Evolutionary conservation across 441 rosid genomes (phyloP).

Genomic region (Hypseocharis bilobata): DNA sequence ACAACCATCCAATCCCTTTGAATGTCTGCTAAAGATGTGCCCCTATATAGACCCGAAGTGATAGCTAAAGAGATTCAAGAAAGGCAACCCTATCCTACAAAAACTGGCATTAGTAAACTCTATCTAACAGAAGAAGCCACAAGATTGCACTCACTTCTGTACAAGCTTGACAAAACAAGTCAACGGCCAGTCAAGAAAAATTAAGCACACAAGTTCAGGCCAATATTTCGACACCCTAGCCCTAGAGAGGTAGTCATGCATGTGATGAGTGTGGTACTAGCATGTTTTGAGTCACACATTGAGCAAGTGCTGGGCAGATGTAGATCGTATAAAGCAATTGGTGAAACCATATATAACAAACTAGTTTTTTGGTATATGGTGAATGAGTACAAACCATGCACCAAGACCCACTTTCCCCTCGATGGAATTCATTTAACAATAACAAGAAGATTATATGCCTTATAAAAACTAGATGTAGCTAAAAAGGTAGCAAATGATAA

Average conservation of each 20-base stretch:
- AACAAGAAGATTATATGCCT: background rate
- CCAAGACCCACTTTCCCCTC: constrained; percentile 1
- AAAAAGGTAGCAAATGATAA: background rate
- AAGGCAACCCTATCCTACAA: background rate
- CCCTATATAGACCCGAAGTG: background rate
- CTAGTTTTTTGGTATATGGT: background rate
- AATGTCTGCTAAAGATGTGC: background rate
- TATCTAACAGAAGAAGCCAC: background rate
- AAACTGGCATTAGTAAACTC: background rate
- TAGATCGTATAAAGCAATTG: background rate
- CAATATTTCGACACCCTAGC: no score
- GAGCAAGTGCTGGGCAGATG: background rate
- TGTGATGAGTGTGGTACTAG: no score
- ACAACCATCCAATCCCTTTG: background rate
- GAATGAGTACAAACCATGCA: background rate
- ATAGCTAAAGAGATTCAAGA: no score
- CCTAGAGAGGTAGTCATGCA: no score
- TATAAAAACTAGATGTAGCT: background rate
- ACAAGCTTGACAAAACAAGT: background rate
- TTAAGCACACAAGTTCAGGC: no score
- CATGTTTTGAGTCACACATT: constrained; percentile 2
- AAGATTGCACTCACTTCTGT: background rate
- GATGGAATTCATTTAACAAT: background rate
- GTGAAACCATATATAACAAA: background rate
- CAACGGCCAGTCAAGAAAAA: background rate